These are phyloP conservation scores for Talaromyces verruculosus DNA, from an alignment of 2,329 filamentous ascomycete genomes.

Conservation along the genomic window DNA sequence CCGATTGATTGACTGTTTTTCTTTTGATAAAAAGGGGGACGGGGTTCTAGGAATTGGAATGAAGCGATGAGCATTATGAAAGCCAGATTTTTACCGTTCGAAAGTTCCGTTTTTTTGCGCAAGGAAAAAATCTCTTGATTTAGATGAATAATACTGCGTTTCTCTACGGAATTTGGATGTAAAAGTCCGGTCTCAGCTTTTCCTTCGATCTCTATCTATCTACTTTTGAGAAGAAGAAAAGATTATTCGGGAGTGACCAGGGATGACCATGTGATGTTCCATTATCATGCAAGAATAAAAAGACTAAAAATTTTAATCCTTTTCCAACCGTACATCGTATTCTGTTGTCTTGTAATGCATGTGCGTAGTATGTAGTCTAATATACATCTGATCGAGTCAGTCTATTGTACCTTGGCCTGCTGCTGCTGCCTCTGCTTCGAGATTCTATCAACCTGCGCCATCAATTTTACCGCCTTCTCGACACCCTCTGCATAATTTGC, in stretches of 20 bases:
- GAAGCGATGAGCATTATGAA: conserved; percentile 41
- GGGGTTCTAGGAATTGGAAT: conserved; percentile 32
- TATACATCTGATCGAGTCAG: not conserved
- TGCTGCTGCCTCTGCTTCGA: not conserved
- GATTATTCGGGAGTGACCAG: conserved; percentile 23
- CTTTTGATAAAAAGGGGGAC: conserved; percentile 1
- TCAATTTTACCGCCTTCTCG: conserved; percentile 27
- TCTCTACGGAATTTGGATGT: no score
- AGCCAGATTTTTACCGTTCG: conserved; percentile 14
- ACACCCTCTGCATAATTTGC: conserved; percentile 43
- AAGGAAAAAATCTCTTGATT: no score
- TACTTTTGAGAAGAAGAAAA: conserved; percentile 24
- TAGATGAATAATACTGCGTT: no score
- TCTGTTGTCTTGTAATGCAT: not conserved
- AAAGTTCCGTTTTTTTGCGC: conserved; percentile 10
- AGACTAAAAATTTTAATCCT: conserved; percentile 34
- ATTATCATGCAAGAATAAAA: conserved; percentile 37
- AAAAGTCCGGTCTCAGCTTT: not conserved
- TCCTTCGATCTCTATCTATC: conserved; percentile 20
- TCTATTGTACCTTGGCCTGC: not conserved
- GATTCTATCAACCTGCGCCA: conserved; percentile 2
- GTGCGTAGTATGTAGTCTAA: not conserved
- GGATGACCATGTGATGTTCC: conserved; percentile 40
- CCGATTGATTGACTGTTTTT: conserved; percentile 21
- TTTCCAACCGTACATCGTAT: not conserved